Evolutionary conservation across 139 green algal species (phyloP), one percentile per base, ranked within the genome.

Genomic region (Coelastrella sp.): DNA sequence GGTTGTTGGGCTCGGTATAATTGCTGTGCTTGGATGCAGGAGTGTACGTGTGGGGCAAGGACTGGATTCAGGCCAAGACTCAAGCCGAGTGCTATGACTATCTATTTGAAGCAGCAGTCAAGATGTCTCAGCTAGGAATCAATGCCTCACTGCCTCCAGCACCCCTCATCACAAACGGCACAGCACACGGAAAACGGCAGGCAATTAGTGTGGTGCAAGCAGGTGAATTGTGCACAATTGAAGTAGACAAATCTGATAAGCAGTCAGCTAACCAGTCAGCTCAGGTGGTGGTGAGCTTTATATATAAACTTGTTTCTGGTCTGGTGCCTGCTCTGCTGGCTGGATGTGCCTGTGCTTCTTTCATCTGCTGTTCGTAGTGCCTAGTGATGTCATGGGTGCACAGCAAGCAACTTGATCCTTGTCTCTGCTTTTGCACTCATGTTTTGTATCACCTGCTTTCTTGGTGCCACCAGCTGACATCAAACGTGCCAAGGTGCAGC

Each of bases 41-140:
- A n/a, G 95, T 98, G 69, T 98, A 98, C 63, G 90, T 98, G 19
- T 98, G 96, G 96, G 96, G 96, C 74, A 91, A 92, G 53, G 90
- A 93, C 81, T 98, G 96, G 93, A 93, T 93, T 81, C 90, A 93
- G 72, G 90, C 89, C 43, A 94, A 92, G 87, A 91, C 88, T 8
- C 95, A 98, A 89, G 93, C 95, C 13, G 96, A 99, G 90, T 99
- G 96, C 89, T 99, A 99, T 79, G 95, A 99, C 87, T 99, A 98
- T 88, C 91, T 99, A 21, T 99, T 99, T 88, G 91, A 97, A 66
- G 88, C 91, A 25, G 96, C 96, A 21, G 85, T 98, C 45, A 73
- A 89, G 32, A 95, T 99, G 94, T 80, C 81, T 3, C 53, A 88
- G 34, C 76, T 98, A 79, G 96, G 96, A 11, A 73, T 98, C 27